These are phyloP conservation scores for Strobilomyces confusus DNA, from an alignment of 768 basidiomycete genomes.

Conservation along the genomic window DNA sequence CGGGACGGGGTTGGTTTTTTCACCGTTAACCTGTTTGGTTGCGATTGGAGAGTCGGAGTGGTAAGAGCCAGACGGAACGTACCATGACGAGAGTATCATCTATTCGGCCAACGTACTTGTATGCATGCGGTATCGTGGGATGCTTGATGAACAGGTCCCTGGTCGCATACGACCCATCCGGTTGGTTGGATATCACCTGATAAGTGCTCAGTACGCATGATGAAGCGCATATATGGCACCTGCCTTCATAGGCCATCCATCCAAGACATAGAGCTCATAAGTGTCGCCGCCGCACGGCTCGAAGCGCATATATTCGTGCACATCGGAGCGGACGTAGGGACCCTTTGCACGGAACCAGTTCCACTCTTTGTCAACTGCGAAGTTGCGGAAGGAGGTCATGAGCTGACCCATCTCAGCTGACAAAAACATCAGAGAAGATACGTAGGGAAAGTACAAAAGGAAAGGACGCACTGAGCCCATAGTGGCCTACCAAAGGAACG, in stretches of 20 bases:
- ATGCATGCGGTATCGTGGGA: conserved; percentile 36
- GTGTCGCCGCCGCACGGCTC: conserved; percentile 38
- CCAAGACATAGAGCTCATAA: conserved; percentile 46
- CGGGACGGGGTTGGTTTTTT: conserved; percentile 50
- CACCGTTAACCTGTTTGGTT: background rate
- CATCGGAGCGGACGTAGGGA: conserved; percentile 11
- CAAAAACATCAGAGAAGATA: background rate
- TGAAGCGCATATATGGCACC: conserved; percentile 11
- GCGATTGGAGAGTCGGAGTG: background rate
- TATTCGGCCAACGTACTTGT: conserved; percentile 46
- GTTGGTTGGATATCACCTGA: conserved; percentile 37
- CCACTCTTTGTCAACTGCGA: conserved; percentile 50
- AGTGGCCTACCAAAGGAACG: conserved; percentile 45
- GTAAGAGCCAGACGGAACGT: background rate
- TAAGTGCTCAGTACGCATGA: background rate
- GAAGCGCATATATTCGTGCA: conserved; percentile 37
- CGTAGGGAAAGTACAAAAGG: background rate
- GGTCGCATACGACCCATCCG: conserved; percentile 52
- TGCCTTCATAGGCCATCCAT: conserved; percentile 51
- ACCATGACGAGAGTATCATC: conserved; percentile 48
- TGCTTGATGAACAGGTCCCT: conserved; percentile 47
- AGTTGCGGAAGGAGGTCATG: conserved; percentile 47
- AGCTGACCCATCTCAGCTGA: conserved; percentile 35
- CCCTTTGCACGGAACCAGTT: conserved; percentile 44
- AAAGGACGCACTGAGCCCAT: conserved; percentile 42